These are phyloP conservation scores for Gillenia trifoliata DNA, from an alignment of 306 rosid genomes.

Conservation along the genomic window DNA sequence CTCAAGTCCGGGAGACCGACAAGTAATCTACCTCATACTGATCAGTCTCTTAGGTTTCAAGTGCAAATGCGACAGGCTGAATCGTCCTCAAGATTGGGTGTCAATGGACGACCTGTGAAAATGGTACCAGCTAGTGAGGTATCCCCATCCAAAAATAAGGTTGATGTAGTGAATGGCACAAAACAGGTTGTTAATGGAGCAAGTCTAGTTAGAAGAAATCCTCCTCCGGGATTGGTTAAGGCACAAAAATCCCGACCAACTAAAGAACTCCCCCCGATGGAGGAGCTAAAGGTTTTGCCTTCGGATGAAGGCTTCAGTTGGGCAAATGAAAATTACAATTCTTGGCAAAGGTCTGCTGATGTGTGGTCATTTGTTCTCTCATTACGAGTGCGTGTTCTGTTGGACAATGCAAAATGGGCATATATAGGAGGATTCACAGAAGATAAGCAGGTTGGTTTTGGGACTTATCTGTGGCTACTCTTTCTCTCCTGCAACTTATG, in stretches of 20 bases:
- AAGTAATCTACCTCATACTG: not conserved
- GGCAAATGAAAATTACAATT: slow-evolving; percentile 90
- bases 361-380: slow-evolving; percentile 92
- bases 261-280: slow-evolving; percentile 58
- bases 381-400: slow-evolving; percentile 66
- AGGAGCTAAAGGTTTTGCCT: slow-evolving; percentile 76
- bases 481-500: not conserved
- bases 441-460: slow-evolving; percentile 66
- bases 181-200: slow-evolving; percentile 57
- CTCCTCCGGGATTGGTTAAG: slow-evolving; percentile 36
- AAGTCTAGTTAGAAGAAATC: slow-evolving; percentile 40
- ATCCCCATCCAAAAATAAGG: slow-evolving; percentile 33
- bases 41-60: slow-evolving; percentile 25
- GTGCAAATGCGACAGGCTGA: slow-evolving; percentile 58
- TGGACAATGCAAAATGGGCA: slow-evolving; percentile 87
- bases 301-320: slow-evolving; percentile 90
- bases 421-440: slow-evolving; percentile 80
- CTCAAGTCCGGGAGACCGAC: slow-evolving; percentile 28
- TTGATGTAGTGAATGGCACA: slow-evolving; percentile 43
- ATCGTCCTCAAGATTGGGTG: slow-evolving; percentile 42
- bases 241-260: slow-evolving; percentile 27
- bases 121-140: slow-evolving; percentile 79
- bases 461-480: slow-evolving; percentile 2
- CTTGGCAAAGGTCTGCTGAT: slow-evolving; percentile 76
- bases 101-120: slow-evolving; percentile 71